A percentile compares a stretch with the other conserved stretches of the same genome.
These are phyloP conservation scores for Cryptosporidium bovis DNA, from an alignment of 169 alveolate genomes.

Conservation along the genomic window DNA sequence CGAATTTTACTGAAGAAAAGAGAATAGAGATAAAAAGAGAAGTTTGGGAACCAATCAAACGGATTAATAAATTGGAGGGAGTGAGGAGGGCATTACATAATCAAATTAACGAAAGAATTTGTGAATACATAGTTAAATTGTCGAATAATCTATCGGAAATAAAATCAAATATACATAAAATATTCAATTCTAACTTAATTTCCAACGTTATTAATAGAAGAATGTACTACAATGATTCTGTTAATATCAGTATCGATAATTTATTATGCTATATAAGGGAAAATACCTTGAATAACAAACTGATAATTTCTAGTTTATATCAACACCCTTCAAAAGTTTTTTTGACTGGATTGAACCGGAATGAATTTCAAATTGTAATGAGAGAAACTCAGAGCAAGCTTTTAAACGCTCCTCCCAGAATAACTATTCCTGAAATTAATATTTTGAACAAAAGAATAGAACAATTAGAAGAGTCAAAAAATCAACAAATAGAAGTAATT, in stretches of 20 bases:
- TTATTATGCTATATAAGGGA: too few relatives aligned
- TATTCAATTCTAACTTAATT: background rate
- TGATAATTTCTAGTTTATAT: slow-evolving; percentile 4
- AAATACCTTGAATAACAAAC: background rate
- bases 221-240: too few relatives aligned
- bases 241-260: too few relatives aligned
- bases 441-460: slow-evolving; percentile 55
- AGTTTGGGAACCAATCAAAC: background rate
- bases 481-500: slow-evolving; percentile 30
- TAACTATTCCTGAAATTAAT: slow-evolving; percentile 24
- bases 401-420: slow-evolving; percentile 17
- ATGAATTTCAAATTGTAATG: slow-evolving; percentile 24
- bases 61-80: background rate
- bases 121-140: background rate
- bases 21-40: background rate
- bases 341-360: background rate
- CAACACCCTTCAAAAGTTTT: slow-evolving; percentile 43
- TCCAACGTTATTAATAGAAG: too few relatives aligned
- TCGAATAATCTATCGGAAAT: background rate
- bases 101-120: background rate
- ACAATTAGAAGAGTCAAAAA: slow-evolving; percentile 29
- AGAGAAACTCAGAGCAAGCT: slow-evolving; percentile 50
- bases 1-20: background rate
- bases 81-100: slow-evolving; percentile 1
- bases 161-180: background rate